Base-by-base conservation (phyloP, 768 basidiomycete genomes). In the Suillus occidentalis region DNA sequence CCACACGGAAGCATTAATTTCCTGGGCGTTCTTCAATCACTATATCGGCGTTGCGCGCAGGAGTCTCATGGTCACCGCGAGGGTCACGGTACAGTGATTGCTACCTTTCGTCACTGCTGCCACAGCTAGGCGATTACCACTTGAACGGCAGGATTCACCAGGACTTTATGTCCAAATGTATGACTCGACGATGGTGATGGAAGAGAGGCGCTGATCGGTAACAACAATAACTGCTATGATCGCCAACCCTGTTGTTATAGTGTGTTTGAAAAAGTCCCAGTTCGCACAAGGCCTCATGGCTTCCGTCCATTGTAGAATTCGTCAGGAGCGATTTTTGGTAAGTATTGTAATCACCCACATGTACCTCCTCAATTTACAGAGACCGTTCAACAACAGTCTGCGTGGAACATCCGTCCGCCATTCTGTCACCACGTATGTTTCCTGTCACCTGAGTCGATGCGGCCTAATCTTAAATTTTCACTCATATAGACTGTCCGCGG, bases 1-100 rank as follows among this genome's bases (percentile, higher is more conserved):
- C 20, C 20, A 55, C 3, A 36, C 53, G 40, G 58, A 59, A 42
- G 58, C 25, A 59, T 31, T 36, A 25, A 40, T 58, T 20, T 39
- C 3, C 3, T 4, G 22, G 39, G 58, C 28, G 25, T 42, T 59
- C 28, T 28, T n/a, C 28, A 59, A 59, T 20, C 40, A 59, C 28
- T n/a, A 31, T 59, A 59, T 59, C 58, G 58, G 58, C 18, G 28
- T 42, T 59, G 42, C 20, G 58, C 40, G 40, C 28, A 59, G 25
- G 40, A 20, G 12, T 59, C 40, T 42, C 58, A 31, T 42, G 58
- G 40, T 42, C 58, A 31, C 25, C 10, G 57, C 16, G 25, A 58
- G 57, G 57, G 39, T 40, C 57, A 28, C 16, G 25, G 57, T 40
- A 40, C 18, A 31, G 39, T 31, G 6, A 40, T 20, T 42, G 40